Percentiles rank a stretch among this genome's conserved stretches.
phyloP scores from a whole-genome alignment of 371 early-diverging fungal species.

The Mucor piriformis region DNA sequence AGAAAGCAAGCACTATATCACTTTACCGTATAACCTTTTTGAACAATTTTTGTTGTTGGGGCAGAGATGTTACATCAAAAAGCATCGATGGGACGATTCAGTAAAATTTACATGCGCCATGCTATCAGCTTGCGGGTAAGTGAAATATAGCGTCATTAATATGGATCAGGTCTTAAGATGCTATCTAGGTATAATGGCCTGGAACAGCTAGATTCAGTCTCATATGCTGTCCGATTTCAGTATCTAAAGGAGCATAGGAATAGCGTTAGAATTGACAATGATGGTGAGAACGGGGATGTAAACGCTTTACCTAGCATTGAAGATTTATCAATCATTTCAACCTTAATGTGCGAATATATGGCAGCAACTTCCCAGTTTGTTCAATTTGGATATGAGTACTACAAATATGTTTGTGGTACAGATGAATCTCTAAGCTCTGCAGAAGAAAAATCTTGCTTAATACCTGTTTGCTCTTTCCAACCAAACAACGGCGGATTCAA shows the following conservation, averaged over 20 bases:
- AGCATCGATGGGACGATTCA: constrained; percentile 39
- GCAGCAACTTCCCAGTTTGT: constrained; percentile 41
- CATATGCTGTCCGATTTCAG: constrained; percentile 41
- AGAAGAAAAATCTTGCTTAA: constrained; percentile 45
- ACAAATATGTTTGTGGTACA: constrained; percentile 41
- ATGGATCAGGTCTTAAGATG: not conserved
- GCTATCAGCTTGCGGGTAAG: constrained; percentile 44
- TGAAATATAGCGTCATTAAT: not conserved
- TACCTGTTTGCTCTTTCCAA: constrained; percentile 49
- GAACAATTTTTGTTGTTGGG: constrained; percentile 48
- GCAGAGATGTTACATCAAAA: constrained; percentile 46
- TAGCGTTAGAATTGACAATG: constrained; percentile 34
- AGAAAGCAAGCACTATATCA: constrained; percentile 45
- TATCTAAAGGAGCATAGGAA: constrained; percentile 41
- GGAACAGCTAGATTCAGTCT: constrained; percentile 29
- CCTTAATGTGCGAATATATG: constrained; percentile 52
- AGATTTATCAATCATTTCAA: constrained; percentile 22
- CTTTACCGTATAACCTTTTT: constrained; percentile 41
- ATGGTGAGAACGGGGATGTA: not conserved
- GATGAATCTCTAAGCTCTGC: constrained; percentile 12
- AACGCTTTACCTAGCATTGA: not conserved
- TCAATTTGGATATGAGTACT: constrained; percentile 47
- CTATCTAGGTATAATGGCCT: constrained; percentile 30
- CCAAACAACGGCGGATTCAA: constrained; percentile 9
- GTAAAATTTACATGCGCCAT: constrained; percentile 43